Percentiles rank a stretch among this genome's conserved stretches.
Evolutionary conservation across 78 protist genomes (phyloP).

Genomic region (slime mould (Dictyostelium discoideum)): DNA sequence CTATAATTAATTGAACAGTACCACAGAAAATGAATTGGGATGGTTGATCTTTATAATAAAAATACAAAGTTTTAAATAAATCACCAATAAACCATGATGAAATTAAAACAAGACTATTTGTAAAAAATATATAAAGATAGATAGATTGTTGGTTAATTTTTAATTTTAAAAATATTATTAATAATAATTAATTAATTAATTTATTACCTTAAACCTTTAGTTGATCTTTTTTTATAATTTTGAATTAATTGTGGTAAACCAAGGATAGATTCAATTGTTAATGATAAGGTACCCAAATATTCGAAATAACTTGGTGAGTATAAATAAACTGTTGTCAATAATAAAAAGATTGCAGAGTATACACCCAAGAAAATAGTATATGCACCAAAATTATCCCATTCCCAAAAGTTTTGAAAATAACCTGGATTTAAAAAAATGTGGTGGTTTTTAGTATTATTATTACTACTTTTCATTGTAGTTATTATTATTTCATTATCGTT

Average conservation of each 20-base stretch:
- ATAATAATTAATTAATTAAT: neutral
- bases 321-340: neutral
- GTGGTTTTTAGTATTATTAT: neutral
- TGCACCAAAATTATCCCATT: constrained; percentile 33
- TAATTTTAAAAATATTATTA: no score
- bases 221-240: constrained; percentile 70
- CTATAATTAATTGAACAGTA: constrained; percentile 77
- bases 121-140: neutral
- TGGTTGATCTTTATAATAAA: constrained; percentile 49
- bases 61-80: constrained; percentile 80
- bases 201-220: constrained; percentile 77
- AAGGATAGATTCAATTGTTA: constrained; percentile 75
- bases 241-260: constrained; percentile 85
- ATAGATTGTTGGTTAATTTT: no score
- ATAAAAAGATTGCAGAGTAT: constrained; percentile 26
- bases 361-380: neutral
- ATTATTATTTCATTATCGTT: neutral
- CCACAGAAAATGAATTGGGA: constrained; percentile 84
- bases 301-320: constrained; percentile 50
- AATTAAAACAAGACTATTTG: constrained; percentile 45
- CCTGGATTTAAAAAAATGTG: neutral
- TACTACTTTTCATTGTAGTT: neutral
- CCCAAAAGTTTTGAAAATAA: constrained; percentile 49
- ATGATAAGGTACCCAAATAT: constrained; percentile 72
- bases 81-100: constrained; percentile 86